Evolutionary conservation across 1,284 basidiomycete species (phyloP), one percentile per base, ranked within the genome.

Genomic region (Melampsora larici-populina): DNA sequence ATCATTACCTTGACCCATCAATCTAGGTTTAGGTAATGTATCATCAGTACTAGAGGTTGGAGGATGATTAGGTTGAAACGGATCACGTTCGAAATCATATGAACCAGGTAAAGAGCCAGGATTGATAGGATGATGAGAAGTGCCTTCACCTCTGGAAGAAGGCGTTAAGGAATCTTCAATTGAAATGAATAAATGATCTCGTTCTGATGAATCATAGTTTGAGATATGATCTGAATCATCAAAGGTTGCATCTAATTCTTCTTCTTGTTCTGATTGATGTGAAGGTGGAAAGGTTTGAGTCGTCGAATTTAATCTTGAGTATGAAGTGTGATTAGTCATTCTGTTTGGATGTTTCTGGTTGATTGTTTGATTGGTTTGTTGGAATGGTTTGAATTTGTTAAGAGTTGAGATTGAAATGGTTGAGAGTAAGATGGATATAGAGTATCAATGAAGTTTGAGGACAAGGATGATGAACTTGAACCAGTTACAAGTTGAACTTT

Each of bases 1-100:
- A 81, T 97, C 94, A 81, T 96, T 94, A 0, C 94, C 94, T 0
- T 92, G 91, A 21, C 92, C 94, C 49, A 76, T 76, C 11, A 48
- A 51, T 21, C 49, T 33, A 11, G 51, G 66, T 26, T 33, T 55
- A 40, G 66, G 29, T 24, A 69, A 17, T 11, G 51, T 51, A 21
- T 63, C 36, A 26, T 49, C 31, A 13, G 66, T 40, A 48, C 5
- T 2, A 18, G 29, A 31, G 21, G 48, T 17, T 66, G 26, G 24
- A 31, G 17, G 63, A 66, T 33, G 46, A 55, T 9, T 63, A 3
- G 24, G 62, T 40, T 43, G 33, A 67, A 40, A 67, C 8, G 65
- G 65, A 43, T 76, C 66, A 11, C 65, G 64, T 29, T 76, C 73
- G n/a, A 76, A 76, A 51, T 76, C 73, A 48, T 76, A 76, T 33